Base-by-base conservation (phyloP, 176 grass and related monocot genomes). In the Ensete glaucum region DNA sequence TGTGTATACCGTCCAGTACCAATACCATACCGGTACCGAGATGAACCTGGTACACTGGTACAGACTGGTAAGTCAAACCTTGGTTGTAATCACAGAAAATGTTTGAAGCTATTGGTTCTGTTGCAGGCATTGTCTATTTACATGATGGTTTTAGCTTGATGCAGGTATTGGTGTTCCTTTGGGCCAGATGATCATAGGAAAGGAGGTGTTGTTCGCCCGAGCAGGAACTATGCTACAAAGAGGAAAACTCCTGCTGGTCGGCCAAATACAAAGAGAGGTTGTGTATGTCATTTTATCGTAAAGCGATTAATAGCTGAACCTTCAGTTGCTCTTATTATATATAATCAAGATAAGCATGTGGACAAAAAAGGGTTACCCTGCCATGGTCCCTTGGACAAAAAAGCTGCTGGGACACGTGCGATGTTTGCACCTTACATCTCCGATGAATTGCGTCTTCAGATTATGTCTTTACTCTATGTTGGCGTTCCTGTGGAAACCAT, bases 161-260 rank as follows among this genome's bases (percentile, higher is more conserved):
- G 73, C 86, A 99, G 90, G 78, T 99, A 99, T 84, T 99, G 95
- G 90, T 99, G 95, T 83, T 99, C 90, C 71, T 99, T 99, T 78
- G 95, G 95, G 72, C 95, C 88, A 64, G 95, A 99, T 72, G 95
- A 94, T 81, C 83, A 94, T 63, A 91, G 88, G 76, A 94, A 87
- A 76, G 90, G 95, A 43, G 90, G 90, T 50, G 63, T 73, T 49
- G 82, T 91, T 62, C 82, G 95, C 1, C 90, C 95, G 66, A 98
- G 95, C 73, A 86, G 95, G 69, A 80, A 86, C 54, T 94, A 78
- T 73, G 48, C 83, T 67, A 81, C 85, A 67, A 86, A 83, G 75
- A 86, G 85, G 54, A 97, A 97, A 85, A 87, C 94, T 78, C 88
- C 90, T 50, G 90, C 95, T 68, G 90, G 95, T 54, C 86, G 95